Evolutionary conservation across 176 grass and related monocot species (phyloP), one percentile per base, ranked within the genome.

Genomic region (Phoenix roebelenii): DNA sequence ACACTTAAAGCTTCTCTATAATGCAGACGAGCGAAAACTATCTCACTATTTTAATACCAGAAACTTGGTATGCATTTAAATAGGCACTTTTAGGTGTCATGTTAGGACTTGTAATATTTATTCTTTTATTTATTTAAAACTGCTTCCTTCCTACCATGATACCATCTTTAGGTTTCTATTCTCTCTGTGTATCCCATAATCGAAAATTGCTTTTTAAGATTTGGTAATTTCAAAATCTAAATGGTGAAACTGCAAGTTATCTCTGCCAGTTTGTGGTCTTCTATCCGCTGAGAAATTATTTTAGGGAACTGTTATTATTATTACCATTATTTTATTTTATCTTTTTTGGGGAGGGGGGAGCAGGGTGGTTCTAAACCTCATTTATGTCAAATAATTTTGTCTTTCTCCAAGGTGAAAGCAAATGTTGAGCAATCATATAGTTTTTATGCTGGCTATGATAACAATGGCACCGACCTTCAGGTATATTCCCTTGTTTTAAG

Each of bases 361-460:
- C 28, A 30, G 28, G 28, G 6, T 44, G 35, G 35, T 44, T 12
- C 35, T 14, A 44, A 14, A 44, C 35, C 35, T 44, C 35, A 44
- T 20, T 0, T 17, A 44, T 7, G 18, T 44, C 19, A 50, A 25
- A 52, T 61, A 44, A 25, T 69, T 60, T 82, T 54, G 23, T 32
- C 22, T 68, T 29, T 66, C 48, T 79, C 54, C 57, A 83, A 96
- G 91, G 75, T 96, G 29, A 77, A 90, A 74, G 69, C 22, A 74
- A 82, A 63, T 69, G 68, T 96, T 9, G 64, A 83, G 25, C 80
- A 87, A 65, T 74, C 82, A 57, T 96, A 90, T 68, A 87, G 78
- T 64, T 96, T 84, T 72, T 96, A 90, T 58, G 51, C 85, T 61
- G 86, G 83, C 29, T 76, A 79, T 75, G 74, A 78, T 73, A 83